Base-by-base conservation (phyloP, 306 rosid species). In the Chamaecrista fasciculata region DNA sequence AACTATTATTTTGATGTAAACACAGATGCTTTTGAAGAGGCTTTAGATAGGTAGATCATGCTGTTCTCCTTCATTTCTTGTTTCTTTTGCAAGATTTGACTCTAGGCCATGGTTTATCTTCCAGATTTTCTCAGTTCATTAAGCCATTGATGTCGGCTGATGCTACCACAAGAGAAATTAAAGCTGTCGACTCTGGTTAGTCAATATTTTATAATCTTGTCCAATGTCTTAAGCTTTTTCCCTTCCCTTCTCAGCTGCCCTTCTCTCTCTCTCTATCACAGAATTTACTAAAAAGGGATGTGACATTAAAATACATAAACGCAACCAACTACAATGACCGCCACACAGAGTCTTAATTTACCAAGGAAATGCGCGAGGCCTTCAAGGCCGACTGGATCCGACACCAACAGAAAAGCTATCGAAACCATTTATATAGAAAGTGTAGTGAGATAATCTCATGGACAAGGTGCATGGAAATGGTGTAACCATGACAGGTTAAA, bases 141-240 rank as follows among this genome's bases (percentile, higher is more conserved):
- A 90, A 86, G 57, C 98, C 98, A 12, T 69, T 94, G 80, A 94
- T 94, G 95, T 86, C 89, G 18, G 86, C 98, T 78, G 97, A 94
- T 79, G 98, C 98, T 73, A 94, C 98, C n/a, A n/a, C n/a, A n/a
- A n/a, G n/a, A n/a, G n/a, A n/a, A n/a, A n/a, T n/a, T n/a, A n/a
- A n/a, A n/a, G 97, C 98, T 66, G 97, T 94, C 81, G 96, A 94
- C 86, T 90, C 98, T 82, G 98, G 98, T 94, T 67, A 67, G 84
- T 43, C 15, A 20, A 67, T 75, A 20, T 61, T 59, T 37, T 55
- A 63, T 28, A 20, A 58, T 56, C 31, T 26, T 66, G 18, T 57
- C 67, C 34, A 39, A 29, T 20, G 14, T 29, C 46, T 74, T 39
- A 29, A 53, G 62, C 12, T 69, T 67, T 62, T 14, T 49, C 62